Evolutionary conservation across 371 early-diverging fungal species (phyloP).

Genomic region (Mucor indicus): DNA sequence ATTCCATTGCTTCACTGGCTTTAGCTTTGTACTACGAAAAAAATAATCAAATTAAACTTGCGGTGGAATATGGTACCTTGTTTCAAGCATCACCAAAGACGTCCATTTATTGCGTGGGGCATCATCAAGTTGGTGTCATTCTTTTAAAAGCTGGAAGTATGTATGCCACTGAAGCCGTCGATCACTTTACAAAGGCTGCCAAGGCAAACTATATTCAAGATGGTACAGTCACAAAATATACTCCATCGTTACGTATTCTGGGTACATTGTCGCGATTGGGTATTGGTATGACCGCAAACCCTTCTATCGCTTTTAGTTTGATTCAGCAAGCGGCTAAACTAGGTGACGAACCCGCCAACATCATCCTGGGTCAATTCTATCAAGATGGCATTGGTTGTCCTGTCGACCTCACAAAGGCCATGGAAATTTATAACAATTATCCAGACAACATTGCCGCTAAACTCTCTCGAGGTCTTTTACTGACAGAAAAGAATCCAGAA

Average conservation of each 20-base stretch:
- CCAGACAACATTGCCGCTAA: slow-evolving; percentile 14
- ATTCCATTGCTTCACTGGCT: slow-evolving; percentile 16
- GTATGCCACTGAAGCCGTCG: slow-evolving; percentile 3
- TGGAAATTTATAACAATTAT: slow-evolving; percentile 4
- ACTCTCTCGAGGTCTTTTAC: slow-evolving; percentile 8
- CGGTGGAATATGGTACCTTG: slow-evolving; percentile 1
- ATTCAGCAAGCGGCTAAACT: slow-evolving; percentile 10
- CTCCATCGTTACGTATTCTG: slow-evolving; percentile 8
- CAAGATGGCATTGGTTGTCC: slow-evolving; percentile 5
- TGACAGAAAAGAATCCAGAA: slow-evolving; percentile 11
- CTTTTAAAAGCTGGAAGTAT: slow-evolving; percentile 8
- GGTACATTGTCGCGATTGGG: slow-evolving; percentile 9
- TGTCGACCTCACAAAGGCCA: slow-evolving; percentile 3
- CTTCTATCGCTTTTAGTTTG: slow-evolving; percentile 2
- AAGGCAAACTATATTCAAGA: neutral
- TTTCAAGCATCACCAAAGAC: slow-evolving; percentile 1
- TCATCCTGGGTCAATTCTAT: slow-evolving; percentile 22
- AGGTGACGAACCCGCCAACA: slow-evolving; percentile 12
- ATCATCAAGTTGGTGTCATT: slow-evolving; percentile 15
- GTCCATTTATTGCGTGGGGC: slow-evolving; percentile 13
- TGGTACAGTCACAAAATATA: neutral
- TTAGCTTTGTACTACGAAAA: slow-evolving; percentile 16
- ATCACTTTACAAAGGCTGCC: slow-evolving; percentile 5
- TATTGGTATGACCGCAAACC: slow-evolving; percentile 5
- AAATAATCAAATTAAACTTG: neutral